Percentiles rank a stretch among this genome's conserved stretches.
Evolutionary conservation across 2,329 filamentous ascomycete species (phyloP).

Genomic region (Ustulina deusta): DNA sequence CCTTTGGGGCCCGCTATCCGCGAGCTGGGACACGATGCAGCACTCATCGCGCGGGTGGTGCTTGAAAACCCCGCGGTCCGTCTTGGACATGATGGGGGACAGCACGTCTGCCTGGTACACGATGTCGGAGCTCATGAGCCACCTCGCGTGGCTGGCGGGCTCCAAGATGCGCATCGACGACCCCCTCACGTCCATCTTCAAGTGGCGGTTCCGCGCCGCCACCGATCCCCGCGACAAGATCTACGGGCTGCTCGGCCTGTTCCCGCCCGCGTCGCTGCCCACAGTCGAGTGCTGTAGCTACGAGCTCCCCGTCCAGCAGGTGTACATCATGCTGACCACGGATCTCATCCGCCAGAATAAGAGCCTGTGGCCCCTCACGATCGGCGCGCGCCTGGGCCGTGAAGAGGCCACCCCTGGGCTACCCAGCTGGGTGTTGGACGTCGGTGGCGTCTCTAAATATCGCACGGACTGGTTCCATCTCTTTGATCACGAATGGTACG

Average conservation of each 20-base stretch:
- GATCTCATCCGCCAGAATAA: not conserved
- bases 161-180: conserved; percentile 7
- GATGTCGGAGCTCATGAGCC: not conserved
- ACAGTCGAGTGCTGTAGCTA: not conserved
- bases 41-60: no score
- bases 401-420: not conserved
- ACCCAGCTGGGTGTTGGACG: not conserved
- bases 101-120: no score
- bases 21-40: not conserved
- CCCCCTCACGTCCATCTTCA: not conserved
- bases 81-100: no score
- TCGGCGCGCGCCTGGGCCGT: not conserved
- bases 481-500: not conserved
- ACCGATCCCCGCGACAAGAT: conserved; percentile 10
- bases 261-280: not conserved
- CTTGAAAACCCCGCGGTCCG: not conserved
- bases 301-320: not conserved
- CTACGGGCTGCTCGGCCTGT: not conserved
- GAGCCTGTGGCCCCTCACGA: not conserved
- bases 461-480: not conserved
- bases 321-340: not conserved
- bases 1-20: not conserved
- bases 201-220: conserved; percentile 10
- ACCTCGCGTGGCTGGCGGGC: not conserved
- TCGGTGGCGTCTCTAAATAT: not conserved